Percentiles rank a stretch among this genome's conserved stretches.
phyloP scores from a whole-genome alignment of 352 stramenopile species.

The Blastocystis sp. region DNA sequence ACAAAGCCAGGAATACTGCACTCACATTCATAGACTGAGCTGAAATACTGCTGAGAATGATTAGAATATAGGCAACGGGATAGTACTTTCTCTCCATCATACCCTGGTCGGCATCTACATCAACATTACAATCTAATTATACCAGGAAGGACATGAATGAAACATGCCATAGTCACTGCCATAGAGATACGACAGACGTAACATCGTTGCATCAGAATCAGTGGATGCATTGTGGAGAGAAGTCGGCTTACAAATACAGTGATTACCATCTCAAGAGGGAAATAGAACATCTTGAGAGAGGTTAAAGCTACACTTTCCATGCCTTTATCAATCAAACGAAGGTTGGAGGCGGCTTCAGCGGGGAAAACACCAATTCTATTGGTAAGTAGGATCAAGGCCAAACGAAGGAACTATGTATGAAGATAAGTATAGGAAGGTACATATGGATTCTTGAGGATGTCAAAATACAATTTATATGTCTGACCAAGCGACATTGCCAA shows the following conservation, averaged over 20 bases:
- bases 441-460: slow-evolving; percentile 50
- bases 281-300: neutral
- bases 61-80: neutral
- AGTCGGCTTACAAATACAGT: slow-evolving; percentile 14
- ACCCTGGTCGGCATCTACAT: slow-evolving; percentile 6
- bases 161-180: neutral
- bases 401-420: slow-evolving; percentile 46
- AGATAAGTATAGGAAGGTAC: neutral
- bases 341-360: slow-evolving; percentile 14
- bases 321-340: slow-evolving; percentile 47
- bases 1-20: neutral
- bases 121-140: neutral
- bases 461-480: slow-evolving; percentile 35
- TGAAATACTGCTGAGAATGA: neutral
- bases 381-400: slow-evolving; percentile 26
- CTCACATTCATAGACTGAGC: slow-evolving; percentile 31
- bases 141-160: slow-evolving; percentile 38
- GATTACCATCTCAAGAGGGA: slow-evolving; percentile 48
- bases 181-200: slow-evolving; percentile 17
- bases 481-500: neutral
- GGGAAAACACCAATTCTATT: slow-evolving; percentile 60
- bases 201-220: slow-evolving; percentile 39
- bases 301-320: slow-evolving; percentile 26
- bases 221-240: neutral
- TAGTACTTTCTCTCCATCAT: slow-evolving; percentile 11